Evolutionary conservation across 352 stramenopile species (phyloP).

Genomic region (Pythium aquatile): DNA sequence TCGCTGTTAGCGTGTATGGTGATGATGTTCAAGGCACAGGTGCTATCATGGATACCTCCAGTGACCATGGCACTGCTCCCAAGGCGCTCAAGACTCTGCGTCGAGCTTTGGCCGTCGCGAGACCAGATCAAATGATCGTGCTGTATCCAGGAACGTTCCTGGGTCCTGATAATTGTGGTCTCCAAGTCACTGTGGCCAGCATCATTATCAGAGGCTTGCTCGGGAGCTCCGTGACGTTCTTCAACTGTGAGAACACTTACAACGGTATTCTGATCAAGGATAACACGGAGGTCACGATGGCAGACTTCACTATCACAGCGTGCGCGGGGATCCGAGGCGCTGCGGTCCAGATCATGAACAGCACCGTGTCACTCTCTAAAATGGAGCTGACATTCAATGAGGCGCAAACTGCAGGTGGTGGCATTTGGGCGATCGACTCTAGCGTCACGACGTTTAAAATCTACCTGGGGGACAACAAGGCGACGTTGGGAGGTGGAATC

Average conservation of each 20-base stretch:
- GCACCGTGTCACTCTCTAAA: conserved; percentile 9
- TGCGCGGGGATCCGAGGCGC: conserved; percentile 21
- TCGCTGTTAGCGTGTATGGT: conserved; percentile 51
- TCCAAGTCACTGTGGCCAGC: conserved; percentile 23
- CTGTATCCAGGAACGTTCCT: conserved; percentile 49
- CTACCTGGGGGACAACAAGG: conserved; percentile 11
- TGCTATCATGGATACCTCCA: conserved; percentile 47
- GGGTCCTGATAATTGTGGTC: conserved; percentile 39
- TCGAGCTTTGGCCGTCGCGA: conserved; percentile 39
- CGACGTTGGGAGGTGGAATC: conserved; percentile 10
- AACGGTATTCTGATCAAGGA: conserved; percentile 33
- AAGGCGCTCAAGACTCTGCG: conserved; percentile 52
- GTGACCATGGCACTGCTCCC: conserved; percentile 35
- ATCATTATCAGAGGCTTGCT: conserved; percentile 45
- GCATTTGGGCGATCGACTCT: conserved; percentile 30
- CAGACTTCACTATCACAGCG: conserved; percentile 32
- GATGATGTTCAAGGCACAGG: conserved; percentile 55
- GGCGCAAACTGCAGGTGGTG: conserved; percentile 31
- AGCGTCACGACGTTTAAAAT: conserved; percentile 21
- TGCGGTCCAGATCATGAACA: conserved; percentile 30
- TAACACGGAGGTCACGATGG: conserved; percentile 15
- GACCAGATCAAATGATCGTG: conserved; percentile 37
- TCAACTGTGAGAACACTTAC: conserved; percentile 36
- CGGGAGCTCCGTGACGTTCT: conserved; percentile 29
- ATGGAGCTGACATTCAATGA: conserved; percentile 13